Evolutionary conservation across 2,329 filamentous ascomycete genomes (phyloP).

Genomic region (Sporothrix sp.): DNA sequence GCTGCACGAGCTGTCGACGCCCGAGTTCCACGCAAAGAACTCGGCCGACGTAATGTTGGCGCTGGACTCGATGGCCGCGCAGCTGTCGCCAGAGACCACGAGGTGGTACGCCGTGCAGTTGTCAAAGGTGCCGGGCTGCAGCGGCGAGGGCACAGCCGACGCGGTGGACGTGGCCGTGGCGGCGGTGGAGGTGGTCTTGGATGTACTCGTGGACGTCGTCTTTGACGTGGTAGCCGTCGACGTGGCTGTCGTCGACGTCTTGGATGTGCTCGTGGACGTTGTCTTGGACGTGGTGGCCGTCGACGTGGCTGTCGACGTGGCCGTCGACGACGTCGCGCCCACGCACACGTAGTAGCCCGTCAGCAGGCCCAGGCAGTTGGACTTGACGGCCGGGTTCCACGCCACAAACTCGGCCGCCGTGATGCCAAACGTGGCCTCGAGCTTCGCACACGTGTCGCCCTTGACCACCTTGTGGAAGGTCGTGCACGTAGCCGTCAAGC

Average conservation of each 20-base stretch:
- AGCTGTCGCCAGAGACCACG: slow-evolving; percentile 10
- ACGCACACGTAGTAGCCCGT: slow-evolving; percentile 13
- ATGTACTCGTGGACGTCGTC: not conserved
- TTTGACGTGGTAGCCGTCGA: not conserved
- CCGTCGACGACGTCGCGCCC: not conserved
- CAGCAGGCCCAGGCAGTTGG: slow-evolving; percentile 9
- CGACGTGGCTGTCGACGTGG: not conserved
- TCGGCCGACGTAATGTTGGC: slow-evolving; percentile 6
- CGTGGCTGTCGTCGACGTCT: not conserved
- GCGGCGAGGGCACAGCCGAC: slow-evolving; percentile 1
- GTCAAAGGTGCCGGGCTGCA: slow-evolving; percentile 7
- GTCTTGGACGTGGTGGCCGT: not conserved
- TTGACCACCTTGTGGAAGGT: slow-evolving; percentile 7
- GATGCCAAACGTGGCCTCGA: slow-evolving; percentile 5
- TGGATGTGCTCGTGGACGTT: not conserved
- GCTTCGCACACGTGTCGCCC: slow-evolving; percentile 9
- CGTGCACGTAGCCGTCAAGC: slow-evolving; percentile 4
- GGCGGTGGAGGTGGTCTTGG: not conserved
- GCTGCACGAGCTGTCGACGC: not conserved
- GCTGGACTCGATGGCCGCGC: slow-evolving; percentile 4
- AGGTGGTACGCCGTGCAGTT: slow-evolving; percentile 13
- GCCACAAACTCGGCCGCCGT: not conserved
- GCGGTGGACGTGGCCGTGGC: not conserved
- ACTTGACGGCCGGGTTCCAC: slow-evolving; percentile 10
- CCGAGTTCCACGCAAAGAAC: slow-evolving; percentile 5